Percentiles rank a stretch among this genome's conserved stretches.
Evolutionary conservation across 2,329 filamentous ascomycete genomes (phyloP).

Genomic region (Epichloe elymi): DNA sequence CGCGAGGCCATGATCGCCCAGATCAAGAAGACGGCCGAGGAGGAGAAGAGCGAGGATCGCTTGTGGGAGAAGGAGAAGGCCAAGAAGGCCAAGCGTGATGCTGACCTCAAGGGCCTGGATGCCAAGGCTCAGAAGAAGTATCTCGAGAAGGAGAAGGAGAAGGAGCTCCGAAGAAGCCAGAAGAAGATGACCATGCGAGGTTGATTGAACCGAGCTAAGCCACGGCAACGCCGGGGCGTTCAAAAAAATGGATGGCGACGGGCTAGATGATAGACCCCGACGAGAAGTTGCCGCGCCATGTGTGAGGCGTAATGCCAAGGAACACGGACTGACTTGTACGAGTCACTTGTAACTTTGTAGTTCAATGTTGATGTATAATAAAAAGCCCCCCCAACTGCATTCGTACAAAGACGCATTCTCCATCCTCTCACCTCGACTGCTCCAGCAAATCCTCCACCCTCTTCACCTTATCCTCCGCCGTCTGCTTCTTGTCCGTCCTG

Average conservation of each 20-base stretch:
- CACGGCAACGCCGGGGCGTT: neutral
- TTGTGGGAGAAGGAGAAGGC: conserved; percentile 57
- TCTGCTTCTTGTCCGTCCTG: conserved; percentile 77
- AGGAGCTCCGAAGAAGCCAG: conserved; percentile 45
- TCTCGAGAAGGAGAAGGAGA: conserved; percentile 67
- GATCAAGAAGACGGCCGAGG: conserved; percentile 68
- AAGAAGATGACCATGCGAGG: conserved; percentile 43
- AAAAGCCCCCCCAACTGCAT: neutral
- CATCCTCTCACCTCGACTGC: conserved; percentile 4
- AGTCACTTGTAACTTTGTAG: neutral
- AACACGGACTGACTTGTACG: conserved; percentile 1
- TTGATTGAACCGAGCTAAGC: conserved; percentile 12
- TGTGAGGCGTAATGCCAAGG: neutral
- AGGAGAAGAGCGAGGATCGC: conserved; percentile 68
- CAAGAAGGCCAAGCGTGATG: conserved; percentile 83
- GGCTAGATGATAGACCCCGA: neutral
- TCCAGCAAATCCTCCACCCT: conserved; percentile 39
- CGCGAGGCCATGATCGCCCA: conserved; percentile 71
- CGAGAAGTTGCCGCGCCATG: neutral
- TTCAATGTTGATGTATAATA: neutral
- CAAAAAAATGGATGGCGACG: too few species aligned
- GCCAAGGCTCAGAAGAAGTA: conserved; percentile 80
- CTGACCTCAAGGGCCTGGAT: conserved; percentile 60
- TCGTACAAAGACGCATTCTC: neutral
- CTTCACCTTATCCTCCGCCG: conserved; percentile 67